These are phyloP conservation scores for Xerocomellus amylosporus DNA, from an alignment of 768 basidiomycete species.

Conservation along the genomic window DNA sequence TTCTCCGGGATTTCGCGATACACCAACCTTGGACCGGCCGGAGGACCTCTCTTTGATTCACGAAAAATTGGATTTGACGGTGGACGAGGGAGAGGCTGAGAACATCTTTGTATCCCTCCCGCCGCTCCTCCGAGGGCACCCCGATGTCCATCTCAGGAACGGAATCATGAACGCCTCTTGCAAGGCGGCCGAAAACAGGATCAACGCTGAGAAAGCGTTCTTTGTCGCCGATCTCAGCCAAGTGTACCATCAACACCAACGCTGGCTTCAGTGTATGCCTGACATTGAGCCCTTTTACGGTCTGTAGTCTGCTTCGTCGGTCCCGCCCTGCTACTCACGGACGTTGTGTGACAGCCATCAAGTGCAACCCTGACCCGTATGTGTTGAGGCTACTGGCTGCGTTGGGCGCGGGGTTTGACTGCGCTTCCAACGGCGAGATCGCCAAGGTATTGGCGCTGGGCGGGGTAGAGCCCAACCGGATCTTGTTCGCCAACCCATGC, in stretches of 20 bases:
- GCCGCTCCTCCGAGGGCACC: conserved; percentile 63
- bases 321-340: conserved; percentile 27
- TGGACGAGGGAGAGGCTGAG: conserved; percentile 36
- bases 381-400: conserved; percentile 88
- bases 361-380: conserved; percentile 97
- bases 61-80: conserved; percentile 51
- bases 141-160: conserved; percentile 69
- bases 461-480: conserved; percentile 71
- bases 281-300: conserved; percentile 95
- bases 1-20: conserved; percentile 24
- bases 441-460: conserved; percentile 70
- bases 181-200: conserved; percentile 49
- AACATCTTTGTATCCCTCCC: conserved; percentile 61
- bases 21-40: conserved; percentile 12
- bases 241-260: conserved; percentile 79
- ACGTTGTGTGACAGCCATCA: conserved; percentile 63
- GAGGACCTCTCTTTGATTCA: conserved; percentile 21
- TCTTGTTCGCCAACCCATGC: conserved; percentile 99
- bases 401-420: conserved; percentile 93
- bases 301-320: conserved; percentile 37
- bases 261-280: conserved; percentile 77
- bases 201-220: conserved; percentile 89
- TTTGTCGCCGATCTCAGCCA: conserved; percentile 92
- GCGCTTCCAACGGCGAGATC: conserved; percentile 95
- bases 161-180: conserved; percentile 68